These are phyloP conservation scores for Boletus patriciae DNA, from an alignment of 768 basidiomycete genomes.

Conservation along the genomic window DNA sequence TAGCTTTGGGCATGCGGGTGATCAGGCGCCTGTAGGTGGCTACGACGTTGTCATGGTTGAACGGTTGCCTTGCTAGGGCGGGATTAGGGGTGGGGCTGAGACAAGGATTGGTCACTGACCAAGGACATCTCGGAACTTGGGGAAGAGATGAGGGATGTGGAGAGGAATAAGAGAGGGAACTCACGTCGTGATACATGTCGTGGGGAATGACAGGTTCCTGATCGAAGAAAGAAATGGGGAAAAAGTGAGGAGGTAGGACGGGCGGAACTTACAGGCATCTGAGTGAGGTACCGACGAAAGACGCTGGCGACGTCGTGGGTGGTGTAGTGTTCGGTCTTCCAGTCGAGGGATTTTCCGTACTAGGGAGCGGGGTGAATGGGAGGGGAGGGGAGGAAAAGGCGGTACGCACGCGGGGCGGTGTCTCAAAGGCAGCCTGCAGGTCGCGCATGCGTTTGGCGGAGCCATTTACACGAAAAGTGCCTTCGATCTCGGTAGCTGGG, in stretches of 20 bases:
- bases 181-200: conserved; percentile 82
- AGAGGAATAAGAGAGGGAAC: conserved; percentile 32
- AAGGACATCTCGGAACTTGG: conserved; percentile 76
- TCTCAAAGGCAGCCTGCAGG: conserved; percentile 87
- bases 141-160: conserved; percentile 9
- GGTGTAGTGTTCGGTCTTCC: conserved; percentile 84
- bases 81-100: conserved; percentile 16
- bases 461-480: conserved; percentile 95
- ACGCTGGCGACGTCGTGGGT: conserved; percentile 97
- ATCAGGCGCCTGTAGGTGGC: conserved; percentile 83
- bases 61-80: conserved; percentile 59
- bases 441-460: conserved; percentile 95
- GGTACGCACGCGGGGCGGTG: conserved; percentile 71
- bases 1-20: conserved; percentile 77
- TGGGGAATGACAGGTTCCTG: conserved; percentile 96
- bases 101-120: conserved; percentile 43
- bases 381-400: neutral
- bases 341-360: conserved; percentile 94
- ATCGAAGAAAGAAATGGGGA: conserved; percentile 11
- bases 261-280: conserved; percentile 79
- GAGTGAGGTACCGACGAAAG: conserved; percentile 91
- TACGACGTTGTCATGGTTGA: conserved; percentile 70
- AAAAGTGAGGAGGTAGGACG: neutral
- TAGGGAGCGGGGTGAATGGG: conserved; percentile 32
- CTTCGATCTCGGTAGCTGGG: conserved; percentile 84